Evolutionary conservation across 495 filamentous ascomycete species (phyloP).

Genomic region (Cladorrhinum samala): DNA sequence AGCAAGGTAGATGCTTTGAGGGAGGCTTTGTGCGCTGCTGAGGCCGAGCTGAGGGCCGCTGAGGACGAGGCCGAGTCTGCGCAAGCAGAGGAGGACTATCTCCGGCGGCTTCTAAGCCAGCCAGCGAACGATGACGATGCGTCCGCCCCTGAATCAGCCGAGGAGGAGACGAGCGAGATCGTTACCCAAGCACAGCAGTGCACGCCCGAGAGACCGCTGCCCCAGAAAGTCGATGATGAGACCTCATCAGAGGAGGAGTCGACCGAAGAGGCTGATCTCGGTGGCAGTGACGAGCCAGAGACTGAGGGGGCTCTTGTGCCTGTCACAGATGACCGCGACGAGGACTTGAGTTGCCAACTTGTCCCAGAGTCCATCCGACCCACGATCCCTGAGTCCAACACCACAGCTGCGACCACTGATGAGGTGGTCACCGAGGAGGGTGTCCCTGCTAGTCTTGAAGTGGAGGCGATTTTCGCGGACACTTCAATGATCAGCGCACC

Average conservation of each 20-base stretch:
- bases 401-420: not conserved
- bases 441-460: not conserved
- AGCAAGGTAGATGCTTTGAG: not conserved
- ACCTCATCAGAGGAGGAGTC: not conserved
- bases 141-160: not conserved
- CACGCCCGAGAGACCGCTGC: not conserved
- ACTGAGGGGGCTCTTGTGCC: not conserved
- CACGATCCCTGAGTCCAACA: not conserved
- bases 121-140: not conserved
- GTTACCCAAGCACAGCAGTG: not conserved
- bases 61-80: conserved; percentile 2
- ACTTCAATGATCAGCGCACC: not conserved
- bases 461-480: not conserved
- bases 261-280: not conserved
- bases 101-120: not conserved
- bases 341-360: not conserved
- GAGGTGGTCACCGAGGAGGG: not conserved
- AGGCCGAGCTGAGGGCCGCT: not conserved
- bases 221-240: not conserved
- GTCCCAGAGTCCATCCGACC: not conserved
- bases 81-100: not conserved
- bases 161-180: not conserved
- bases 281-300: not conserved
- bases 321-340: not conserved
- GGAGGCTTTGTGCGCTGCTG: not conserved